Conservation (phyloP, 805 yeast species). For the Cyberlindnera xishuangbannaensis region DNA sequence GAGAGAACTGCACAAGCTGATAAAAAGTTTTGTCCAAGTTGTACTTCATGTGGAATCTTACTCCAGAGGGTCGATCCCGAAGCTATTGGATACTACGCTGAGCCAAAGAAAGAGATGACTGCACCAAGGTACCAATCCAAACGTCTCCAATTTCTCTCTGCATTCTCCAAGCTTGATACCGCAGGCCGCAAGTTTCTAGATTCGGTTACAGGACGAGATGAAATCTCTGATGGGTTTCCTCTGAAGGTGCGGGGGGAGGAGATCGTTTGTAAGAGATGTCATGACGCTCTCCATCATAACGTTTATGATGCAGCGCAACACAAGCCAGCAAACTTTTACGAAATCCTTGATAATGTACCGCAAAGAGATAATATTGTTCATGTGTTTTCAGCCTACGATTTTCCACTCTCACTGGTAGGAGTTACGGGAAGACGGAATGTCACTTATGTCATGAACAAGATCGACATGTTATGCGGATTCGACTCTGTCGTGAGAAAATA, state of each 20-base stretch:
- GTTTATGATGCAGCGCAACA: slow-evolving; percentile 32
- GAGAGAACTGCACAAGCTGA: no score
- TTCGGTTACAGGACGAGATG: slow-evolving; percentile 1
- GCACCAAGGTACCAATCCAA: slow-evolving; percentile 11
- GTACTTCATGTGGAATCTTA: slow-evolving; percentile 48
- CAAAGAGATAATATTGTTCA: slow-evolving; percentile 44
- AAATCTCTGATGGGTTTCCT: neutral
- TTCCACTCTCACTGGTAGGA: slow-evolving; percentile 45
- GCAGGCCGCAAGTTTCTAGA: slow-evolving; percentile 18
- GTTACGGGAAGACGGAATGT: slow-evolving; percentile 20
- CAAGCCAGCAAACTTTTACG: slow-evolving; percentile 25
- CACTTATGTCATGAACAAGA: slow-evolving; percentile 31
- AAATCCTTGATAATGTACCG: slow-evolving; percentile 34
- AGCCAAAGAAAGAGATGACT: slow-evolving; percentile 20
- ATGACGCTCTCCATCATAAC: slow-evolving; percentile 42
- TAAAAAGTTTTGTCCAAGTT: no score
- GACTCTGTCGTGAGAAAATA: slow-evolving; percentile 27
- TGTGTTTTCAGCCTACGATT: slow-evolving; percentile 62
- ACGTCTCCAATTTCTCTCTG: slow-evolving; percentile 15
- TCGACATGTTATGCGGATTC: slow-evolving; percentile 38
- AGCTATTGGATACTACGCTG: slow-evolving; percentile 39
- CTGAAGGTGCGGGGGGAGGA: slow-evolving; percentile 2
- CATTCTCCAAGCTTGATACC: slow-evolving; percentile 20
- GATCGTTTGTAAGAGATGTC: slow-evolving; percentile 48
- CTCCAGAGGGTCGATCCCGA: slow-evolving; percentile 37